Percentiles rank a stretch among this genome's conserved stretches.
These are phyloP conservation scores for Stemphylium lycopersici DNA, from an alignment of 2,329 filamentous ascomycete species.

Conservation along the genomic window DNA sequence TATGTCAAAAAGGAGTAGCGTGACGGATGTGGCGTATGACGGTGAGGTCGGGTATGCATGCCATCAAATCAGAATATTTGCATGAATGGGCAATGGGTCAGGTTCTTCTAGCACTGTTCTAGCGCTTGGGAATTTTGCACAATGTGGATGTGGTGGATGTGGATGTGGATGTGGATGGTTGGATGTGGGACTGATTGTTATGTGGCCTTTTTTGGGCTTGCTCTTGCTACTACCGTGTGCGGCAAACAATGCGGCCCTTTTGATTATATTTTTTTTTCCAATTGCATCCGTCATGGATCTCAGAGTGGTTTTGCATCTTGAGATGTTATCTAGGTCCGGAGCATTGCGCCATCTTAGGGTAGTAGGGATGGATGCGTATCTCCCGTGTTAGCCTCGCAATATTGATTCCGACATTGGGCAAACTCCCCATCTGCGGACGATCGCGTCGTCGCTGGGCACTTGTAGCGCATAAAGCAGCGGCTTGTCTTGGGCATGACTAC, in stretches of 20 bases:
- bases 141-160: background rate
- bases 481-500: background rate
- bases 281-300: background rate
- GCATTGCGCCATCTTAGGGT: slow-evolving; percentile 20
- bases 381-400: slow-evolving; percentile 17
- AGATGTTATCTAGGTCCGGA: slow-evolving; percentile 15
- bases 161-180: background rate
- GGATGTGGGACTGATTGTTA: slow-evolving; percentile 1
- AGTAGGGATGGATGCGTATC: slow-evolving; percentile 10
- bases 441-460: too few relatives aligned
- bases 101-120: slow-evolving; percentile 30
- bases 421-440: slow-evolving; percentile 1
- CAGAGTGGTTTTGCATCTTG: background rate
- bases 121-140: slow-evolving; percentile 19
- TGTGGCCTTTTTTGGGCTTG: slow-evolving; percentile 3
- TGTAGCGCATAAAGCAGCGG: background rate
- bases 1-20: slow-evolving; percentile 67
- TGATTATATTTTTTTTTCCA: background rate
- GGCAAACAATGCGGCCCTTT: slow-evolving; percentile 4
- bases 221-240: background rate
- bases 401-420: slow-evolving; percentile 17
- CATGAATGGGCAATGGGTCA: slow-evolving; percentile 1
- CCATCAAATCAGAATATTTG: slow-evolving; percentile 5
- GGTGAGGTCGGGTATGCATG: slow-evolving; percentile 13
- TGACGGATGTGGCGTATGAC: slow-evolving; percentile 23